Conservation (phyloP, 108 stramenopile species). For the Cyclotella atomus region DNA sequence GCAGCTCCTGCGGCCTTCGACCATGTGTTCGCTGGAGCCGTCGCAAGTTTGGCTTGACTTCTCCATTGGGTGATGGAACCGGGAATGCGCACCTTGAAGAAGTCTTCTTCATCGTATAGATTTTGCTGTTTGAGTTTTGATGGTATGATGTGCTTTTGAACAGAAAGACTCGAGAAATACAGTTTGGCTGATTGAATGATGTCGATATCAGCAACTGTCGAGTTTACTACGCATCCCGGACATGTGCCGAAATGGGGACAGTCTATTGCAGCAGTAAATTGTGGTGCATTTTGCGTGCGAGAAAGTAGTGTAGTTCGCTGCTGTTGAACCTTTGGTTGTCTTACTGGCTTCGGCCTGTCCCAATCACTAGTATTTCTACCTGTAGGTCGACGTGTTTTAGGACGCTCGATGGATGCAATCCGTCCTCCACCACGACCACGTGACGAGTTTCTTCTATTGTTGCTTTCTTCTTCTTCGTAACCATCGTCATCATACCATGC, state of each 20-base stretch:
- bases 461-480: neutral
- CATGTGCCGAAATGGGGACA: constrained; percentile 79
- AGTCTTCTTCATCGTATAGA: constrained; percentile 55
- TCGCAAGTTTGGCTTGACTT: constrained; percentile 86
- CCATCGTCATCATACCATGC: constrained; percentile 10
- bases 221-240: constrained; percentile 70
- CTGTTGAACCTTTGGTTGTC: neutral
- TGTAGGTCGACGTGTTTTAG: neutral
- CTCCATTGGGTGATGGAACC: constrained; percentile 68
- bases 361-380: neutral
- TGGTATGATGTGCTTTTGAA: constrained; percentile 60
- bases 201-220: constrained; percentile 53
- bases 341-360: neutral
- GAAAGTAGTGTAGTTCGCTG: neutral
- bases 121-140: neutral
- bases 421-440: constrained; percentile 3
- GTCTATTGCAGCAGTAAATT: constrained; percentile 24
- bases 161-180: constrained; percentile 74
- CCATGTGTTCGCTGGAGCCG: constrained; percentile 66
- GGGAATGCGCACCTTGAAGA: constrained; percentile 70
- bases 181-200: constrained; percentile 70
- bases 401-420: neutral
- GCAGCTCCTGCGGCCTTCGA: constrained; percentile 57
- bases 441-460: neutral
- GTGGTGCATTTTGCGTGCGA: neutral